phyloP scores from a whole-genome alignment of 2,329 filamentous ascomycete species.

The Fusarium sororula region DNA sequence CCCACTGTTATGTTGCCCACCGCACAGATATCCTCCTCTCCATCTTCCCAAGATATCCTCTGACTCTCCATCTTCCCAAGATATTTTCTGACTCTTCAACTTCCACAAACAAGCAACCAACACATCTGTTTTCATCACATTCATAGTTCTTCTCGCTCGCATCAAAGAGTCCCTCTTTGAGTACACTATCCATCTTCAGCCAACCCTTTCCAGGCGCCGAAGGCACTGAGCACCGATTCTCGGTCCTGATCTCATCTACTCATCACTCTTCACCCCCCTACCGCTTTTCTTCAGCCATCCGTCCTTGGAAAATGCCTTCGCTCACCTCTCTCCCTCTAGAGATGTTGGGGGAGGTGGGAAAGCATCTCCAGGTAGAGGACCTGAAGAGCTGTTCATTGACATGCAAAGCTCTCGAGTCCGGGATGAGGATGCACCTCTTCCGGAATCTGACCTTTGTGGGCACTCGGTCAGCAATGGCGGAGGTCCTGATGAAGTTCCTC shows the following conservation, averaged over 20 bases:
- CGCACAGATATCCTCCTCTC: rapidly evolving
- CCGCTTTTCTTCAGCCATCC: rapidly evolving
- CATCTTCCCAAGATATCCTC: background rate
- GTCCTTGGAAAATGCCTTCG: background rate
- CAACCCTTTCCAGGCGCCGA: background rate
- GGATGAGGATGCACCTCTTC: rapidly evolving
- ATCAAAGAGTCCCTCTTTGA: background rate
- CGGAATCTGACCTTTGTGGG: rapidly evolving
- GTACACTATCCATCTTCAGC: too few relatives aligned
- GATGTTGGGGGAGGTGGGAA: background rate
- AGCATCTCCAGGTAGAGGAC: background rate
- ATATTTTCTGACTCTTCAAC: too few relatives aligned
- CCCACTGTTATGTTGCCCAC: too few relatives aligned
- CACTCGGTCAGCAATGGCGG: rapidly evolving
- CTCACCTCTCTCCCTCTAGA: rapidly evolving
- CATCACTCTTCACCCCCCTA: background rate
- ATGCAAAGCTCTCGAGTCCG: rapidly evolving
- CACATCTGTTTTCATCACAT: too few relatives aligned
- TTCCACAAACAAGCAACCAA: too few relatives aligned
- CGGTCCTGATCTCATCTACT: background rate
- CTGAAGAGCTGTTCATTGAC: rapidly evolving
- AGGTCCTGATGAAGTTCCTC: rapidly evolving
- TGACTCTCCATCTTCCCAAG: background rate
- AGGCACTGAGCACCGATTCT: rapidly evolving
- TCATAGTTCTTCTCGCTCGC: too few relatives aligned